Percentiles rank a stretch among this genome's conserved stretches.
Conservation (phyloP, 495 filamentous ascomycete species). For the Podospora pseudopauciseta region DNA sequence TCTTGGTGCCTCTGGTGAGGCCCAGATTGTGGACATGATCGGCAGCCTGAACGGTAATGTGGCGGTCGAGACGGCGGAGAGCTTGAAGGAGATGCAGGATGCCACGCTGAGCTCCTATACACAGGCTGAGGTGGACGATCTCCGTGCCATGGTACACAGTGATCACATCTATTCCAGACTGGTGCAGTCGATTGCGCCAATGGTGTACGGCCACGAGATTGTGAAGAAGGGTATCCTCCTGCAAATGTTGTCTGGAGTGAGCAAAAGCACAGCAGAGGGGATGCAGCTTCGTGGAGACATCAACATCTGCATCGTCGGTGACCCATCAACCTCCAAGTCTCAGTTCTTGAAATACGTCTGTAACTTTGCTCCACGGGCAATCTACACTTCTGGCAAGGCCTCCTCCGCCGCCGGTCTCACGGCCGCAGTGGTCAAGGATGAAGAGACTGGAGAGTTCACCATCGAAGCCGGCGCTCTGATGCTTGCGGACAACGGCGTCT, state of each 20-base stretch:
- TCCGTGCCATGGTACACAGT: constrained; percentile 88
- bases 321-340: constrained; percentile 96
- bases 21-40: constrained; percentile 62
- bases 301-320: constrained; percentile 98
- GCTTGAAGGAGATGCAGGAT: constrained; percentile 81
- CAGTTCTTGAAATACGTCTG: constrained; percentile 99
- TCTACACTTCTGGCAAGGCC: constrained; percentile 97
- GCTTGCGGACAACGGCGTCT: constrained; percentile 96
- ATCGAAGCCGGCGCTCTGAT: constrained; percentile 98
- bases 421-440: constrained; percentile 94
- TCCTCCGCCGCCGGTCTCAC: constrained; percentile 97
- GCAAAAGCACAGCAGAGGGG: constrained; percentile 84
- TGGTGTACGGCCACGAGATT: constrained; percentile 94
- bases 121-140: constrained; percentile 79
- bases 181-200: constrained; percentile 92
- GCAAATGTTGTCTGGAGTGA: constrained; percentile 88
- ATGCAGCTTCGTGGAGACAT: constrained; percentile 94
- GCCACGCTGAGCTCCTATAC: constrained; percentile 81
- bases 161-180: constrained; percentile 93
- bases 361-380: constrained; percentile 89
- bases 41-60: constrained; percentile 70
- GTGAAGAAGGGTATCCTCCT: constrained; percentile 96
- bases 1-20: constrained; percentile 49
- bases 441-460: constrained; percentile 97
- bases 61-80: constrained; percentile 58